Evolutionary conservation across 148 eudicot genomes (phyloP), one percentile per base, ranked within the genome.

Genomic region (Vaccinium vitisidaea): DNA sequence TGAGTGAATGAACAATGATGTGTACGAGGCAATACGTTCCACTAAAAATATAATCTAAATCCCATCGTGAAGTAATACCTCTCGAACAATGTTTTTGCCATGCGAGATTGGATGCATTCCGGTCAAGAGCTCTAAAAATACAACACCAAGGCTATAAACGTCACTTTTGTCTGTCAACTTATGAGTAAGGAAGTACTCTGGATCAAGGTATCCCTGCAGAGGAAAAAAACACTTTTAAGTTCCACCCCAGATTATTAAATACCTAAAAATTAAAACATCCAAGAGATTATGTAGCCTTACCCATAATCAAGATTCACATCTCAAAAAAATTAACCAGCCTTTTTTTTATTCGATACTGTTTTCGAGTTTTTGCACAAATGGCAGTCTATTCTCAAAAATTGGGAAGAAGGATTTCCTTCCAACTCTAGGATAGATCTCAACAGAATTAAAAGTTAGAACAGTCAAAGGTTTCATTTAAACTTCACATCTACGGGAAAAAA

Each of bases 151-250:
- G 90, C 98, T 93, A 83, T 95, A 95, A 48, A 95, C 97, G 59
- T 95, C 98, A 48, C 98, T 95, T 84, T 93, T 95, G 84, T 93
- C 98, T 1, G 98, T 92, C 82, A 95, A 82, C 83, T 93, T 93
- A 85, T 92, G 94, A 77, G 97, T 95, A 90, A 95, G 87, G 86
- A 92, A 88, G 84, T 95, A 95, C 78, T 93, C 98, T 11, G 98
- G 98, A 87, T 95, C 98, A 75, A 95, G 93, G 86, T 95, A 95
- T 75, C 98, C 98, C 98, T 95, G 92, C 88, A 89, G 53, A 18
- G 58, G 58, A 81, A 53, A 65, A 27, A 79, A 39, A 43, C 25
- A 9, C 52, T 9, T 67, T 39, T 80, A 25, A 55, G 46, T 74
- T 80, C 19, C n/a, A 53, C 63, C 82, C 46, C 9, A 23, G 27